phyloP scores from a whole-genome alignment of 1,284 basidiomycete species.

The Coniferiporia sulphurascens region DNA sequence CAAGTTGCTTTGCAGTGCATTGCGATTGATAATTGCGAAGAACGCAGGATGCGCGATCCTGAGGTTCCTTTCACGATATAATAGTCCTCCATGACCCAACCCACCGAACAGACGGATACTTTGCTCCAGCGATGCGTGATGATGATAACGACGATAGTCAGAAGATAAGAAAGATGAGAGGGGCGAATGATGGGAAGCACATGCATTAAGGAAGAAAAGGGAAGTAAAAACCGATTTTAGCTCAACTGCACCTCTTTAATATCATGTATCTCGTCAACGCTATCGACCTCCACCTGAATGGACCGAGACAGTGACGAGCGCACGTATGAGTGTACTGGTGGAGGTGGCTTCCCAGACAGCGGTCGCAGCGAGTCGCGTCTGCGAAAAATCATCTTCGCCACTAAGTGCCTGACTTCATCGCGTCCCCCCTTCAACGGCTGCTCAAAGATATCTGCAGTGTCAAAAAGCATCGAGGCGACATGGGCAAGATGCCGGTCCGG shows the following conservation, averaged over 20 bases:
- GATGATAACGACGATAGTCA: neutral
- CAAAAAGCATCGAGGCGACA: neutral
- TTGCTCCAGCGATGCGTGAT: neutral
- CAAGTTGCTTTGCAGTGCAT: neutral
- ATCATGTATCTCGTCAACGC: neutral
- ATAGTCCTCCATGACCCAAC: neutral
- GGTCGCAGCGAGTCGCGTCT: conserved; percentile 13
- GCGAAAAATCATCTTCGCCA: conserved; percentile 19
- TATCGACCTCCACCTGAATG: neutral
- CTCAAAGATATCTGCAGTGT: neutral
- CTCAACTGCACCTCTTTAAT: neutral
- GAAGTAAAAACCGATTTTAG: conserved; percentile 6
- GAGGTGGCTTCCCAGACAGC: neutral
- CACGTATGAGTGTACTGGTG: neutral
- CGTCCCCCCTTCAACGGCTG: neutral
- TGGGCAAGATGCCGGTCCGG: conserved; percentile 3
- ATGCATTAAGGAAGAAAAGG: neutral
- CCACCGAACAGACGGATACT: neutral
- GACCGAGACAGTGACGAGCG: conserved; percentile 3
- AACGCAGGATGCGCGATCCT: neutral
- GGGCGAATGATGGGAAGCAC: neutral
- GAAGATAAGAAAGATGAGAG: neutral
- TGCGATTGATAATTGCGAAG: neutral
- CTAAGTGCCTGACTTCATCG: conserved; percentile 9
- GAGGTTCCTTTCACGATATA: neutral